Evolutionary conservation across 371 early-diverging fungal genomes (phyloP), one percentile per base, ranked within the genome.

Genomic region (Syncephalastrum contaminatum): DNA sequence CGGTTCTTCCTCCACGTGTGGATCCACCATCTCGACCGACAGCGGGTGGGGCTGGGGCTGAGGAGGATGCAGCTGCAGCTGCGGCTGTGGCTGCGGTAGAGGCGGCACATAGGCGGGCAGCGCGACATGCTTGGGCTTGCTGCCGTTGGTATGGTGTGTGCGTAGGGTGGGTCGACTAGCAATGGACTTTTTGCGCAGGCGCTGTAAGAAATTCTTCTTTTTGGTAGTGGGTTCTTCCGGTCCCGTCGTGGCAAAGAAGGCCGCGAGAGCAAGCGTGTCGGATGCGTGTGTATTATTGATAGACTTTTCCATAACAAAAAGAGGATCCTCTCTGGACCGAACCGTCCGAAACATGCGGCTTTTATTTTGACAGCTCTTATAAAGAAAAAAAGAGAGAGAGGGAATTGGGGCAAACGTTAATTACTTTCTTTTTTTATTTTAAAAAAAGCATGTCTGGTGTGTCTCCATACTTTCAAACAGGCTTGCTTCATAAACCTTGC

Each of bases 191-290:
- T 68, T 72, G 24, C 64, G 60, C 42, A 64, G 53, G 36, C 62
- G 53, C 16, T 46, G 56, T 8, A 70, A 43, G 20, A 70, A 25
- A 44, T 13, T 27, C 19, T 10, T 58, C 53, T 41, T 54, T 47
- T 12, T 52, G 24, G 22, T 43, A 12, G 25, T 25, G 24, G 46
- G 3, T 1, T 73, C 67, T 42, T 73, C 66, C 1, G 76, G 76
- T 0, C 72, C 70, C 0, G 76, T 75, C 0, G 66, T 62, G 1
- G 70, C 58, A 10, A 75, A 48, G 24, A 75, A 75, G 46, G 66
- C 55, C 3, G 76, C 76, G 8, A 75, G 24, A 8, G 60, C 36
- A 20, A 67, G 51, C 5, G 72, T 72, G 20, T 71, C 67, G 16
- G 39, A 30, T 30, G 12, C 12, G 36, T 30, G 36, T 14, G 44